phyloP scores from a whole-genome alignment of 2,329 filamentous ascomycete genomes.

The Aureobasidium sp. region DNA sequence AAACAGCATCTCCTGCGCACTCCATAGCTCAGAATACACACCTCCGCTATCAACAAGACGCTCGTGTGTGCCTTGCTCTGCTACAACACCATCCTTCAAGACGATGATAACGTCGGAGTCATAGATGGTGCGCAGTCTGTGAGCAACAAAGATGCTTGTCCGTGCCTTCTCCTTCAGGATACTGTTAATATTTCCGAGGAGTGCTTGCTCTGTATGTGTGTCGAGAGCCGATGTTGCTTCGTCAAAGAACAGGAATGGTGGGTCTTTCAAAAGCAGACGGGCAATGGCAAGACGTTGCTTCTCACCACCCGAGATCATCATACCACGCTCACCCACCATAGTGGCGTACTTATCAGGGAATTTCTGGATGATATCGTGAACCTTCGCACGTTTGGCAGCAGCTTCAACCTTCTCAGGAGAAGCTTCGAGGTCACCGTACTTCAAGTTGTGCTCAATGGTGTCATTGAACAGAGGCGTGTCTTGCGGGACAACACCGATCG shows the following conservation, averaged over 20 bases:
- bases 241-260: slow-evolving; percentile 86
- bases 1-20: slow-evolving; percentile 43
- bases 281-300: slow-evolving; percentile 86
- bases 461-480: slow-evolving; percentile 97
- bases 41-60: slow-evolving; percentile 72
- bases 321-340: slow-evolving; percentile 83
- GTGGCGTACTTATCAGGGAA: slow-evolving; percentile 87
- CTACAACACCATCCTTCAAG: slow-evolving; percentile 73
- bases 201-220: slow-evolving; percentile 84
- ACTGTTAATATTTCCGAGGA: slow-evolving; percentile 87
- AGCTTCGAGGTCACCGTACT: slow-evolving; percentile 78
- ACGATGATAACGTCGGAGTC: slow-evolving; percentile 91
- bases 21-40: slow-evolving; percentile 87
- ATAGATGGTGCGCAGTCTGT: slow-evolving; percentile 85
- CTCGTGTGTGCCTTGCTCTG: slow-evolving; percentile 80
- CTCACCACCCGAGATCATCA: slow-evolving; percentile 94
- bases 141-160: slow-evolving; percentile 92
- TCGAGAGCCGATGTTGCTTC: slow-evolving; percentile 90
- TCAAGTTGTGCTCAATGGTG: slow-evolving; percentile 91
- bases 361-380: slow-evolving; percentile 72
- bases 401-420: slow-evolving; percentile 63
- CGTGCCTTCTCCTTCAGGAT: slow-evolving; percentile 81
- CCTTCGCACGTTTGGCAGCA: slow-evolving; percentile 73
- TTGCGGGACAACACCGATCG: slow-evolving; percentile 93
- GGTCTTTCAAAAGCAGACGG: slow-evolving; percentile 78